Percentiles rank a stretch among this genome's conserved stretches.
Evolutionary conservation across 1,284 basidiomycete genomes (phyloP).

Genomic region (Ustilago bromivora): DNA sequence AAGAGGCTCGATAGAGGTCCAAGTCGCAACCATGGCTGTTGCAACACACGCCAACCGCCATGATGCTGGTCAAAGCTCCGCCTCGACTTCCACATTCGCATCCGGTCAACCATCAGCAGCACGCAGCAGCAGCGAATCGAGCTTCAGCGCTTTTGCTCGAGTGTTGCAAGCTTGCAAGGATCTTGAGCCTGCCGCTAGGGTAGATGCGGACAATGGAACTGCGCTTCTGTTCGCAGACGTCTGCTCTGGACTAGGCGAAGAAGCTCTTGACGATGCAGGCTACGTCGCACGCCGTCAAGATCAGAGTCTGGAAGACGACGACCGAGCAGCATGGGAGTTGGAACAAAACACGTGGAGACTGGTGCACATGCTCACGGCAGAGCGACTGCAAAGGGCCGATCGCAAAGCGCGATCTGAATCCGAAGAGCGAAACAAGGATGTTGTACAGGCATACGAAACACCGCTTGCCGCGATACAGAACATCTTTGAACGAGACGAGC

Average conservation of each 20-base stretch:
- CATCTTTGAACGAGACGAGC: slow-evolving; percentile 54
- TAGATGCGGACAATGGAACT: slow-evolving; percentile 53
- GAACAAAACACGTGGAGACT: slow-evolving; percentile 63
- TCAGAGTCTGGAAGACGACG: slow-evolving; percentile 43
- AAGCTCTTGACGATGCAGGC: slow-evolving; percentile 53
- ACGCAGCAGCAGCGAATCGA: slow-evolving; percentile 42
- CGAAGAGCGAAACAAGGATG: slow-evolving; percentile 15
- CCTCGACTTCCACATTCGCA: slow-evolving; percentile 32
- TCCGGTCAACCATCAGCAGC: slow-evolving; percentile 14
- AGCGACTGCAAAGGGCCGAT: slow-evolving; percentile 48
- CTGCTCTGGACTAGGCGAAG: slow-evolving; percentile 44
- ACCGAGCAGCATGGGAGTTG: slow-evolving; percentile 52
- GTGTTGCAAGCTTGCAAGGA: slow-evolving; percentile 52
- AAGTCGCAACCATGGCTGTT: slow-evolving; percentile 14
- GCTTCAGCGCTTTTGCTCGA: slow-evolving; percentile 59
- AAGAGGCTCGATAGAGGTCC: not conserved
- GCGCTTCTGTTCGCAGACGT: slow-evolving; percentile 61
- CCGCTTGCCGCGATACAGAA: slow-evolving; percentile 64
- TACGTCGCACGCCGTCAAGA: slow-evolving; percentile 23
- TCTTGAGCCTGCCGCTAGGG: slow-evolving; percentile 44
- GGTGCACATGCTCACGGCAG: slow-evolving; percentile 53
- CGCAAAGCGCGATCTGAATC: slow-evolving; percentile 34
- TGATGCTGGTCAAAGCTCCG: slow-evolving; percentile 18
- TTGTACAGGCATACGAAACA: slow-evolving; percentile 55
- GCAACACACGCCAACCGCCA: slow-evolving; percentile 12